Evolutionary conservation across 2,329 filamentous ascomycete genomes (phyloP), one percentile per base, ranked within the genome.

Genomic region (Sarocladium strictum): DNA sequence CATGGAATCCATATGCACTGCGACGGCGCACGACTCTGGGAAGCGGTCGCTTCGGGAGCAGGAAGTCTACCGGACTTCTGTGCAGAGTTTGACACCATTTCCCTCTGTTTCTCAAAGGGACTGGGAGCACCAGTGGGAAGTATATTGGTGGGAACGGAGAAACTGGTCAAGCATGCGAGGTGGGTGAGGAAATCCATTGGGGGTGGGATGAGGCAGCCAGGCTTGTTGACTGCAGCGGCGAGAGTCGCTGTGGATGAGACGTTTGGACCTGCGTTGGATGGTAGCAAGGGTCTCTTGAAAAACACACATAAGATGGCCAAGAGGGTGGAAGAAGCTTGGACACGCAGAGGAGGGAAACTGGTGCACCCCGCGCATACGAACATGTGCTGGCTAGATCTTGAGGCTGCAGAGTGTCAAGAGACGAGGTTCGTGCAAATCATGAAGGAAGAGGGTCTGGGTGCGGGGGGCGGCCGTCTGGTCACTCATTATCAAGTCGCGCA

Each of bases 351-450:
- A 3, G 90, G 90, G 1, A 82, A 80, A 69, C 70, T 90, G 55
- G 69, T 77, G 19, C 76, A 85, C 56, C 86, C 87, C 0, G 85
- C 88, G 1, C 85, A 96, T 65, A 95, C 90, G n/a, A 96, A 96
- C 71, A 95, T 96, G 89, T 83, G 90, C 32, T 96, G 89, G 90
- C 64, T 95, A 56, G 86, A 95, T 67, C 72, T 94, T 15, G 78
- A 83, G 27, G 77, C 78, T 1, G 79, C 81, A 11, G 80, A 81
- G 2, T 73, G 76, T 57, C 65, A 66, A 14, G 57, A 53, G 5
- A 65, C 65, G 54, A 66, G 63, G 37, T 72, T 80, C 53, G 63
- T 65, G 14, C 64, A 69, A 59, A 64, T 76, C 29, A 72, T 71
- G 5, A 63, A 64, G 49, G 71, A 72, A 32, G 69, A 65, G 11